Evolutionary conservation across 78 protist genomes (phyloP).

Genomic region (Cyanophora paradoxa): DNA sequence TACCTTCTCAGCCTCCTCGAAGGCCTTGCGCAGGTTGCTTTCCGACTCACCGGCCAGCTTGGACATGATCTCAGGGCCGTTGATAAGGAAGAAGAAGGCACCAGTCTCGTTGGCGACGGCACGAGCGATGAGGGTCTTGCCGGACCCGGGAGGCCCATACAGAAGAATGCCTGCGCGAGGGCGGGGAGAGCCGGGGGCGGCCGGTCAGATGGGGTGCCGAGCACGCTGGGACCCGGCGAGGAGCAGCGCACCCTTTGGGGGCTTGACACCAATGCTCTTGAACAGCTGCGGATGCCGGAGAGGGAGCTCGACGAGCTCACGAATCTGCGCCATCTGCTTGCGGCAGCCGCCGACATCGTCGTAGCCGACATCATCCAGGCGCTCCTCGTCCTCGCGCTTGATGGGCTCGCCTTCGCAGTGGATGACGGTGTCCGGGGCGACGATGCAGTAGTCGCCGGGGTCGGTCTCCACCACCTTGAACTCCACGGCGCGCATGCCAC

Average conservation of each 20-base stretch:
- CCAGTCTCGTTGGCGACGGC: slow-evolving; percentile 99
- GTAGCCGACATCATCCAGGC: slow-evolving; percentile 83
- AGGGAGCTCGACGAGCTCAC: slow-evolving; percentile 99
- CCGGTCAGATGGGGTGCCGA: slow-evolving; percentile 3
- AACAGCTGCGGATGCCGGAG: slow-evolving; percentile 99
- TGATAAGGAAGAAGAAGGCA: slow-evolving; percentile 99
- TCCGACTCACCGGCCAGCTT: slow-evolving; percentile 99
- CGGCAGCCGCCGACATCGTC: slow-evolving; percentile 99
- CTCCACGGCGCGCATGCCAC: slow-evolving; percentile 99
- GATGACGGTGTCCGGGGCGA: slow-evolving; percentile 95
- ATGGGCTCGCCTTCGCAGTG: slow-evolving; percentile 99
- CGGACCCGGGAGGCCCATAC: slow-evolving; percentile 99
- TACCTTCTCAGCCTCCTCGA: slow-evolving; percentile 99
- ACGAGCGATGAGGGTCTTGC: slow-evolving; percentile 99
- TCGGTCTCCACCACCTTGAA: slow-evolving; percentile 98
- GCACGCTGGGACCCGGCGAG: no score
- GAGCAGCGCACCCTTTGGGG: slow-evolving; percentile 76
- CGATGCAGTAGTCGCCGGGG: slow-evolving; percentile 81
- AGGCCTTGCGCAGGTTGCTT: slow-evolving; percentile 95
- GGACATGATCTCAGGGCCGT: slow-evolving; percentile 99
- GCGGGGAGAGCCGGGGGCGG: slow-evolving; percentile 12
- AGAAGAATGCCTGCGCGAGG: slow-evolving; percentile 77
- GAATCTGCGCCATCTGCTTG: slow-evolving; percentile 78
- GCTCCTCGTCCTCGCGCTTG: slow-evolving; percentile 97
- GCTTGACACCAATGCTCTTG: slow-evolving; percentile 88